phyloP scores from a whole-genome alignment of 192 early-diverging fungal genomes.

The Backusella tuberculispora region DNA sequence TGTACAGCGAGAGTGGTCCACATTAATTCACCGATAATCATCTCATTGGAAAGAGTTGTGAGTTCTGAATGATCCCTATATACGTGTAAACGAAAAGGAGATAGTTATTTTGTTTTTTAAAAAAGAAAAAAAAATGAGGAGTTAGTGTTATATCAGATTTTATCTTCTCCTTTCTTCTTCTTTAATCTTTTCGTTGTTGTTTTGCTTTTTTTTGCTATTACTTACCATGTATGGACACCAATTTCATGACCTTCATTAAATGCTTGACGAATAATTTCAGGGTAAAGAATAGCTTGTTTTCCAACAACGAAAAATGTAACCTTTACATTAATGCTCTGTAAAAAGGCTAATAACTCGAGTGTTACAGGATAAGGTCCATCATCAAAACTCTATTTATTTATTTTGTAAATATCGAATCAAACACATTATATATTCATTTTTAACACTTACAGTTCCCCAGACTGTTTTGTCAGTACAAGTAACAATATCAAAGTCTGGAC shows the following conservation, averaged over 20 bases:
- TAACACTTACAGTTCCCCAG: conserved; percentile 45
- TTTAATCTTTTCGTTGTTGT: background rate
- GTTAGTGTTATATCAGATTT: background rate
- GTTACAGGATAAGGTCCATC: conserved; percentile 55
- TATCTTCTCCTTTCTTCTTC: background rate
- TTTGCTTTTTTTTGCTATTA: background rate
- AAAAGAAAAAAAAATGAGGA: background rate
- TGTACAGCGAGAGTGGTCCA: conserved; percentile 65
- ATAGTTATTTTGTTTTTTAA: background rate
- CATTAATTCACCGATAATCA: conserved; percentile 67
- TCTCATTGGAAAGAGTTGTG: conserved; percentile 65
- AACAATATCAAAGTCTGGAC: conserved; percentile 39
- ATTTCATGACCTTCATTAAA: conserved; percentile 44
- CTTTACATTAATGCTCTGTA: conserved; percentile 45
- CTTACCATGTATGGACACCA: conserved; percentile 48
- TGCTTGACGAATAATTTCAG: conserved; percentile 43
- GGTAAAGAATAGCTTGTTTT: conserved; percentile 49
- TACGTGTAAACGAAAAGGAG: background rate
- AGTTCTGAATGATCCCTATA: conserved; percentile 56
- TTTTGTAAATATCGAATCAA: background rate
- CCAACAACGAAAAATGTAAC: conserved; percentile 62
- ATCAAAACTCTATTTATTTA: conserved; percentile 45
- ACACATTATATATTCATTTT: background rate
- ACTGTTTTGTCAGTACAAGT: conserved; percentile 46
- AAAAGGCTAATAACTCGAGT: conserved; percentile 43